Evolutionary conservation across 371 early-diverging fungal species (phyloP), one percentile per base, ranked within the genome.

Genomic region (Mortierella sp.): DNA sequence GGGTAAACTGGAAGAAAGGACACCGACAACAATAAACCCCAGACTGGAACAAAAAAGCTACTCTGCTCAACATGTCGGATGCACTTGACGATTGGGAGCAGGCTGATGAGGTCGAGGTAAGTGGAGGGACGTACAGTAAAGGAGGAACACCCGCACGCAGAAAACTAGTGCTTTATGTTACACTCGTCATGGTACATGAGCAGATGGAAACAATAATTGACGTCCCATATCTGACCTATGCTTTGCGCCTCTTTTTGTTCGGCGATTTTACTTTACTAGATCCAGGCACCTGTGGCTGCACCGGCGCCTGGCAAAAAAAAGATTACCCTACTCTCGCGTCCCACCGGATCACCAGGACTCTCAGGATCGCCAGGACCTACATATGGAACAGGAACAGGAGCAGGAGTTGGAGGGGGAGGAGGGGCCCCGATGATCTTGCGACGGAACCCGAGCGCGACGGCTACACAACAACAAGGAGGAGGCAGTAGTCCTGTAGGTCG

Each of bases 61-160:
- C n/a, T n/a, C n/a, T n/a, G n/a, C n/a, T n/a, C n/a, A 5, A 3
- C 8, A 68, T 68, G 68, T 31, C 68, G 45, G 68, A 68, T 47
- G 50, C 68, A 68, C n/a, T 45, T 45, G 68, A 68, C 47, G 68
- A 68, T 31, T 68, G 68, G 68, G 68, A 68, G 40, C 47, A 68
- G n/a, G 68, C 52, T 14, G 52, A 68, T 50, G 68, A 68, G 19
- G 13, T 34, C 34, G 68, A 68, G 24, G 68, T 68, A 68, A 44
- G 44, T 3, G 19, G 16, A 16, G 19, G 16, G 16, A 47, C 47
- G 7, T 6, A 22, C 14, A 2, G 16, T 22, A 47, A 16, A 22
- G n/a, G n/a, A 2, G n/a, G 10, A 39, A 13, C 2, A 22, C 13
- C n/a, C 14, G n/a, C n/a, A n/a, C n/a, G n/a, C n/a, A n/a, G n/a